Percentiles rank a stretch among this genome's conserved stretches.
phyloP scores from a whole-genome alignment of 2,329 filamentous ascomycete genomes.

The Diaporthe humulicola region DNA sequence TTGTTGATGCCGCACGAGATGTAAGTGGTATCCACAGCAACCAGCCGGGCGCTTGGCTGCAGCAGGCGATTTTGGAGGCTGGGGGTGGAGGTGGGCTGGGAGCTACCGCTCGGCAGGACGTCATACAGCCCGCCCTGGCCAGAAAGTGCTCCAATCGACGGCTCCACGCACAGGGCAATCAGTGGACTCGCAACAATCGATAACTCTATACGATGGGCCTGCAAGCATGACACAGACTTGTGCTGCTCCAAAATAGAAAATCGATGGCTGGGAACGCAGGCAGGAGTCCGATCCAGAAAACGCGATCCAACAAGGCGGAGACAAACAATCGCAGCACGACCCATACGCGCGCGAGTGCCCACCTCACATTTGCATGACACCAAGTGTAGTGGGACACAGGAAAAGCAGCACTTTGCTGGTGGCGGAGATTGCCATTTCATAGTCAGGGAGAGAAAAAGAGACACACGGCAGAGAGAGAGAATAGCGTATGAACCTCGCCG shows the following conservation, averaged over 20 bases:
- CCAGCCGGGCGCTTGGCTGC: constrained; percentile 15
- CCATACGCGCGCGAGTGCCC: background rate
- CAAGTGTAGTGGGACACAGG: background rate
- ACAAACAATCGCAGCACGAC: constrained; percentile 12
- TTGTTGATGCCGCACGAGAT: constrained; percentile 22
- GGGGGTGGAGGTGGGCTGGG: constrained; percentile 22
- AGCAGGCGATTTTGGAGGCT: constrained; percentile 21
- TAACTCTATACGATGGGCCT: constrained; percentile 20
- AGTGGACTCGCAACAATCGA: constrained; percentile 17
- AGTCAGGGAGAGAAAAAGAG: background rate
- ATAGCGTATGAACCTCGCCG: background rate
- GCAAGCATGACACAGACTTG: constrained; percentile 17
- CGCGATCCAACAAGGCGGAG: constrained; percentile 11
- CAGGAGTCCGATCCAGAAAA: background rate
- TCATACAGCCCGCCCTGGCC: constrained; percentile 19
- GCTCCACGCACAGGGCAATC: background rate
- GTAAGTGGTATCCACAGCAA: constrained; percentile 32
- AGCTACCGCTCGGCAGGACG: constrained; percentile 10
- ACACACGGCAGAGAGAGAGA: background rate
- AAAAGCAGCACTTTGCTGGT: constrained; percentile 13
- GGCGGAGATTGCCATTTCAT: background rate
- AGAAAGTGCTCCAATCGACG: constrained; percentile 7
- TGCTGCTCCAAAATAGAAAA: constrained; percentile 31
- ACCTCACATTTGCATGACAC: background rate
- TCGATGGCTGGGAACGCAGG: constrained; percentile 31